phyloP scores from a whole-genome alignment of 2,329 filamentous ascomycete genomes.

The Scedosporium minutisporum region DNA sequence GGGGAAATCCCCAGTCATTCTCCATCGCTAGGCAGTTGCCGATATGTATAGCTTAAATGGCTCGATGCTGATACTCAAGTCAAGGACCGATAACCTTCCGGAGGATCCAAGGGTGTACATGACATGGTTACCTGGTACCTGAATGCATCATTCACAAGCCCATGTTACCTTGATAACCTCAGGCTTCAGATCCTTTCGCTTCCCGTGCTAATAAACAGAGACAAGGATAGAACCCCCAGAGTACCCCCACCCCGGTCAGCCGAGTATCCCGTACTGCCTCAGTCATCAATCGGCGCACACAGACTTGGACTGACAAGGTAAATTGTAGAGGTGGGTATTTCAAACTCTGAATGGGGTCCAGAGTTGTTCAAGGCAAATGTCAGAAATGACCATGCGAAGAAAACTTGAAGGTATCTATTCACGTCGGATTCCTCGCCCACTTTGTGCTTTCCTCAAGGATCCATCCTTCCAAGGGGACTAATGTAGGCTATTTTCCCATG shows the following conservation, averaged over 20 bases:
- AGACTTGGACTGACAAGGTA: background rate
- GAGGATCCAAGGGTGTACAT: background rate
- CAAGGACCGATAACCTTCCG: too few species aligned
- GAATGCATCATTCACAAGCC: background rate
- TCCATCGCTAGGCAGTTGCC: too few species aligned
- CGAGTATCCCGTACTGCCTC: background rate
- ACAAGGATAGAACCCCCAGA: background rate
- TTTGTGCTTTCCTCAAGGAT: too few species aligned
- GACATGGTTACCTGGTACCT: background rate
- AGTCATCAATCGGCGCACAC: background rate
- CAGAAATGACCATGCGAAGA: background rate
- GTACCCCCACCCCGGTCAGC: background rate
- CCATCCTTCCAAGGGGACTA: background rate
- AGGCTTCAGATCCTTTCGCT: background rate
- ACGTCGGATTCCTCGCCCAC: background rate
- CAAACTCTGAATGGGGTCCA: background rate
- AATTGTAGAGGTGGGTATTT: background rate
- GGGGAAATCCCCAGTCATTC: too few species aligned
- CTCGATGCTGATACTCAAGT: too few species aligned
- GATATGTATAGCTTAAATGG: too few species aligned
- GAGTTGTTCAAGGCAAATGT: background rate
- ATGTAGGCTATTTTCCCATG: background rate
- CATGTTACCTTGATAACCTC: background rate
- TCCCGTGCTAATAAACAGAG: background rate
- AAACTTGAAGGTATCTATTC: background rate